Percentiles rank a stretch among this genome's conserved stretches.
Conservation (phyloP, 2,329 filamentous ascomycete species). For the Trichoderma simmonsii region DNA sequence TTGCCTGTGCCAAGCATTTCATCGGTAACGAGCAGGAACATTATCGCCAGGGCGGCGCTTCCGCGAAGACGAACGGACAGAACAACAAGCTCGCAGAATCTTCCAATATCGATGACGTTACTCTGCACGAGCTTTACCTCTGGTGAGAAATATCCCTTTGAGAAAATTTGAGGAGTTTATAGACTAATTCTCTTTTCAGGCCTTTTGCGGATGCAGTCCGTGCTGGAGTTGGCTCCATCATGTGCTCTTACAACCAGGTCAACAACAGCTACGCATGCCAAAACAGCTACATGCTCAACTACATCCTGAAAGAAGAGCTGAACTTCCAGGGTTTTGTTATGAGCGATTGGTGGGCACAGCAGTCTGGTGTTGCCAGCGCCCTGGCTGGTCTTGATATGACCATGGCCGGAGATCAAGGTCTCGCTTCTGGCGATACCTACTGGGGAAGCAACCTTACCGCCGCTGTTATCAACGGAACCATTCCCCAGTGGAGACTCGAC, state of each 20-base stretch:
- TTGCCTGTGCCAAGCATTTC: background rate
- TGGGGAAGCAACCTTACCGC: slow-evolving; percentile 67
- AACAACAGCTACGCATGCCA: slow-evolving; percentile 72
- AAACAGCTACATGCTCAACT: slow-evolving; percentile 67
- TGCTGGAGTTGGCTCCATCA: slow-evolving; percentile 55
- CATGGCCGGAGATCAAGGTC: slow-evolving; percentile 51
- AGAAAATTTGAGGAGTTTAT: background rate
- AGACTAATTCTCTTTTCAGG: background rate
- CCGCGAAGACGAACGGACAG: background rate
- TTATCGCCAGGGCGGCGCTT: background rate
- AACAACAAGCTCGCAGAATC: background rate
- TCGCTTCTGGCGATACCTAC: slow-evolving; percentile 29
- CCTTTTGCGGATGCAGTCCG: slow-evolving; percentile 61
- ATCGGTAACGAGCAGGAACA: background rate
- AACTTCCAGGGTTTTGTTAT: slow-evolving; percentile 40
- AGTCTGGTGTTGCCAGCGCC: slow-evolving; percentile 52
- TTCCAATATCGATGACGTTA: background rate
- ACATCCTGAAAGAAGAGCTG: slow-evolving; percentile 53
- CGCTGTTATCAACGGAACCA: slow-evolving; percentile 71
- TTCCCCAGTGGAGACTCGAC: slow-evolving; percentile 66
- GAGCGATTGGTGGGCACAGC: slow-evolving; percentile 67
- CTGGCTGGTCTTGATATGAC: slow-evolving; percentile 67
- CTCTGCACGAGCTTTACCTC: background rate
- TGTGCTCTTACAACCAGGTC: slow-evolving; percentile 69
- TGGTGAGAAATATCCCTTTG: background rate